These are phyloP conservation scores for Wickerhamomyces alni DNA, from an alignment of 805 yeast genomes.

Conservation along the genomic window DNA sequence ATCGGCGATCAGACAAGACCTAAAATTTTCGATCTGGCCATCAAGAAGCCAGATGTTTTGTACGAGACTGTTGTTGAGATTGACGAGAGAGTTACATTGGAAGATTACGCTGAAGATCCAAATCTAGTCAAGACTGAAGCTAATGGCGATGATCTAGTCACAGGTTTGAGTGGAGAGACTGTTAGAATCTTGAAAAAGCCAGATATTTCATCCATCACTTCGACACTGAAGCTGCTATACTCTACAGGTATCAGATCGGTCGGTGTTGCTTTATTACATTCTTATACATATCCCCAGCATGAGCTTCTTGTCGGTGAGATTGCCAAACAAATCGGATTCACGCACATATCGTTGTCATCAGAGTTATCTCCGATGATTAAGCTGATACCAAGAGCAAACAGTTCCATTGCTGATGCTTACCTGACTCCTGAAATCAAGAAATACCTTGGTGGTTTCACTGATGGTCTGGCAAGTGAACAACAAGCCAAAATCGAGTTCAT, in stretches of 20 bases:
- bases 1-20: constrained; percentile 95
- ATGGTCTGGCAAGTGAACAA: constrained; percentile 48
- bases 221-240: constrained; percentile 38
- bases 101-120: constrained; percentile 75
- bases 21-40: constrained; percentile 75
- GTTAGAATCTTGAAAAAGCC: constrained; percentile 52
- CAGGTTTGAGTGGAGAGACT: constrained; percentile 65
- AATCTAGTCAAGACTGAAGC: constrained; percentile 19
- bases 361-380: constrained; percentile 76
- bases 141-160: constrained; percentile 30
- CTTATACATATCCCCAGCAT: constrained; percentile 68
- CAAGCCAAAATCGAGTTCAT: constrained; percentile 64
- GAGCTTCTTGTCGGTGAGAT: constrained; percentile 53
- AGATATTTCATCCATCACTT: constrained; percentile 35
- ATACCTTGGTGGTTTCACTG: constrained; percentile 54
- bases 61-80: constrained; percentile 76
- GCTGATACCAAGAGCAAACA: constrained; percentile 66
- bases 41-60: constrained; percentile 62
- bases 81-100: constrained; percentile 86
- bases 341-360: constrained; percentile 61
- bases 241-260: constrained; percentile 58
- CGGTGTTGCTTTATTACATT: constrained; percentile 67
- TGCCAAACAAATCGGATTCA: constrained; percentile 63
- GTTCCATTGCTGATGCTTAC: constrained; percentile 78
- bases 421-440: constrained; percentile 71